phyloP scores from a whole-genome alignment of 441 rosid species.

The Syzygium syzygioides region DNA sequence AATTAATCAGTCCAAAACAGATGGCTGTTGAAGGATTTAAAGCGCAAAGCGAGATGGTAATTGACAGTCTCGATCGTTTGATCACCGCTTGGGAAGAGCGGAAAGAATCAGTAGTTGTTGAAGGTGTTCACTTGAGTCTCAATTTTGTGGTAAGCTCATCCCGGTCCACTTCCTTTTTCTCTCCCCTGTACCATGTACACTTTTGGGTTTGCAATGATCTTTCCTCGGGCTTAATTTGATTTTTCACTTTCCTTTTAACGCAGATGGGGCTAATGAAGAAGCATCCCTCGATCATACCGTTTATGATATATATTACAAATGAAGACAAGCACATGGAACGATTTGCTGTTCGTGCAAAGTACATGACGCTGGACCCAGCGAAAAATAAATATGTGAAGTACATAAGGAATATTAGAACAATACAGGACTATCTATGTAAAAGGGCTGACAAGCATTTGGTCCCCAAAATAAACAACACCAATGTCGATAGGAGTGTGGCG shows the following conservation, averaged over 20 bases:
- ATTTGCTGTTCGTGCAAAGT: conserved; percentile 95
- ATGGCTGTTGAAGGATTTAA: conserved; percentile 96
- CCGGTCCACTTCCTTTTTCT: neutral
- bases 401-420: conserved; percentile 85
- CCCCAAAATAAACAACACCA: conserved; percentile 93
- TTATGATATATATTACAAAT: conserved; percentile 87
- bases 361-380: conserved; percentile 93
- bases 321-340: conserved; percentile 97
- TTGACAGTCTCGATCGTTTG: conserved; percentile 90
- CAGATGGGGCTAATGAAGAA: conserved; percentile 99
- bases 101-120: conserved; percentile 92
- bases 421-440: conserved; percentile 86
- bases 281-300: conserved; percentile 93
- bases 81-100: conserved; percentile 96
- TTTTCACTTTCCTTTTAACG: conserved; percentile 2
- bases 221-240: neutral
- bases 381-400: conserved; percentile 97
- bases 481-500: conserved; percentile 93
- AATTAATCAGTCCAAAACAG: conserved; percentile 62
- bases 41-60: conserved; percentile 99
- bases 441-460: conserved; percentile 95
- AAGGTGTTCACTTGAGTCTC: conserved; percentile 96
- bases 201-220: neutral
- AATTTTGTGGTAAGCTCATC: conserved; percentile 80
- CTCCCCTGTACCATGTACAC: neutral